Base-by-base conservation (phyloP, 768 basidiomycete species). In the Scleroderma citrinum region DNA sequence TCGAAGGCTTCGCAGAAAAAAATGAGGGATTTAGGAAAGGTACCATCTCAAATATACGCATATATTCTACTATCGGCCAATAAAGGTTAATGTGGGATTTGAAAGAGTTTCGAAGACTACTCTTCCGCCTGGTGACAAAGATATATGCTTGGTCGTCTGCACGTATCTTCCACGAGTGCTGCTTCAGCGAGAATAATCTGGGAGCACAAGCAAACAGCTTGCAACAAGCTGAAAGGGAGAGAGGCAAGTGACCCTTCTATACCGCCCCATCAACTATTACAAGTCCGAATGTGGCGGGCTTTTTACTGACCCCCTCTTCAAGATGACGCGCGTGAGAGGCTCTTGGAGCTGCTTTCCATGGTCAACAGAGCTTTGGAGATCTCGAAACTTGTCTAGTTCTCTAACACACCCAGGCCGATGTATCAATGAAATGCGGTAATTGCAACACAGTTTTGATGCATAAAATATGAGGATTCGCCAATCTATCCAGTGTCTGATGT, bases 221-320 rank as follows among this genome's bases (percentile, higher is more conserved):
- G 46, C 14, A 63, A 29, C 30, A 46, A 32, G 53, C 50, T 3
- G 57, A 59, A 35, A 50, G 51, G 44, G 66, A 67, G 42, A 64
- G 68, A 67, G 66, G 66, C 68, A 69, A 56, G 68, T 67, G 51
- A 6, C 13, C 34, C 3, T 35, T 65, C 66, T 58, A 52, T 31
- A 32, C 46, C 46, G 17, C 24, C 47, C 41, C 32, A 12, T 31
- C n/a, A n/a, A n/a, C n/a, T n/a, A n/a, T 53, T 23, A 29, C 49
- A 56, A 26, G 31, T 56, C 17, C 31, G 59, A 21, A 66, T 63
- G 69, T 56, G 54, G 49, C 49, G 32, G 36, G 44, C 32, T 40
- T 51, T 24, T 24, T 41, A 40, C 21, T 20, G 19, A 38, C 13
- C 21, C 44, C 44, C 49, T 41, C n/a, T 12, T 36, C 30, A 57